Evolutionary conservation across 805 yeast genomes (phyloP).

Genomic region (Teunomyces pallodes): DNA sequence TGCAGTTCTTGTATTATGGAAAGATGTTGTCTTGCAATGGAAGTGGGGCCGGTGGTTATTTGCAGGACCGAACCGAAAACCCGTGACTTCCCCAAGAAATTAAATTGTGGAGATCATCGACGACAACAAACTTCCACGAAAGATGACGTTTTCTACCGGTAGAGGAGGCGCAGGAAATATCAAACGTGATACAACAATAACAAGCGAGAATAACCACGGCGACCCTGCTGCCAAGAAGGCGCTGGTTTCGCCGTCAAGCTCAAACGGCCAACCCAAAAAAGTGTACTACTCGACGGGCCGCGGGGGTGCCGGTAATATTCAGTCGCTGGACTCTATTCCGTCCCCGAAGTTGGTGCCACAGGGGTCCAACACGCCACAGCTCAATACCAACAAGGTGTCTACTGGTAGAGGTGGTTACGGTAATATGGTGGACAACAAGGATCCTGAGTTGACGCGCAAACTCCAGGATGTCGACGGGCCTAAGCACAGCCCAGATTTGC

Average conservation of each 20-base stretch:
- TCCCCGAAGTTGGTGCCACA: slow-evolving; percentile 56
- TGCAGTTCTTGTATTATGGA: too few relatives aligned
- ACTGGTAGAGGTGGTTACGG: slow-evolving; percentile 84
- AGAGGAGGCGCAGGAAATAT: slow-evolving; percentile 42
- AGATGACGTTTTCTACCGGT: slow-evolving; percentile 33
- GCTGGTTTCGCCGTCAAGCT: slow-evolving; percentile 7
- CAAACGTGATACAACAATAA: slow-evolving; percentile 14
- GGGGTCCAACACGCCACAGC: slow-evolving; percentile 61
- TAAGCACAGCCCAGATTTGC: slow-evolving; percentile 23
- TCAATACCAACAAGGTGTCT: slow-evolving; percentile 53
- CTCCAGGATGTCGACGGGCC: slow-evolving; percentile 63
- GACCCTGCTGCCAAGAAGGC: background rate
- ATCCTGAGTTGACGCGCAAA: slow-evolving; percentile 55
- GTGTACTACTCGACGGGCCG: slow-evolving; percentile 65
- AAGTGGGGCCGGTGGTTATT: background rate
- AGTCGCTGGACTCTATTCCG: slow-evolving; percentile 37
- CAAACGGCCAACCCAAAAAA: slow-evolving; percentile 17
- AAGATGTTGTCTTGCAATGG: background rate
- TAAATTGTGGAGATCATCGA: background rate
- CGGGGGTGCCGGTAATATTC: slow-evolving; percentile 76
- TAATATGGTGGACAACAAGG: slow-evolving; percentile 63
- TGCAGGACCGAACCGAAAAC: background rate
- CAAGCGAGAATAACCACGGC: slow-evolving; percentile 16
- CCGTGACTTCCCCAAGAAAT: slow-evolving; percentile 11
- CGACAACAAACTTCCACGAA: background rate